A percentile compares a stretch with the other conserved stretches of the same genome.
Conservation (phyloP, 768 basidiomycete species). For the Collybia nuda region DNA sequence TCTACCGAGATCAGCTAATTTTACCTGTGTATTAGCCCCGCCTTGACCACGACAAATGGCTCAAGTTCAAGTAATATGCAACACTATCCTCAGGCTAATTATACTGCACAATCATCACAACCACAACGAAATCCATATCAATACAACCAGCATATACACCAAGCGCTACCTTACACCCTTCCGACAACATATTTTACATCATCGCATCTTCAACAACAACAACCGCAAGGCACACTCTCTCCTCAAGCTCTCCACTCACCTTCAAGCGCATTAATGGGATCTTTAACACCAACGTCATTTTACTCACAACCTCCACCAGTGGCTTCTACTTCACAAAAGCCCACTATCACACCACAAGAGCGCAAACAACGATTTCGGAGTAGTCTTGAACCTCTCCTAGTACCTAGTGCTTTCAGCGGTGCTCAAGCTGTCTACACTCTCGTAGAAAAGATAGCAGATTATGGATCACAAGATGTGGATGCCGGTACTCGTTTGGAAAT, state of each 20-base stretch:
- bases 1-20: conserved; percentile 7
- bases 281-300: conserved; percentile 29
- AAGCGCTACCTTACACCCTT: conserved; percentile 32
- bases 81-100: conserved; percentile 42
- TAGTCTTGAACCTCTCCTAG: conserved; percentile 56
- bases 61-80: conserved; percentile 38
- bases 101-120: conserved; percentile 32
- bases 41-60: conserved; percentile 58
- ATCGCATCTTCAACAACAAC: conserved; percentile 28
- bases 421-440: conserved; percentile 68
- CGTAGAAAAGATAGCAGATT: conserved; percentile 56
- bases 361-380: conserved; percentile 54
- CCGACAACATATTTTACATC: conserved; percentile 33
- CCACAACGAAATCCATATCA: conserved; percentile 38
- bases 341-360: conserved; percentile 44
- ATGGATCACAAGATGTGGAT: conserved; percentile 65
- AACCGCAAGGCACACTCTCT: conserved; percentile 63
- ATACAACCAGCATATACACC: conserved; percentile 30
- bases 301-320: conserved; percentile 26
- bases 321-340: conserved; percentile 16
- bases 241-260: conserved; percentile 70
- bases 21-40: conserved; percentile 44
- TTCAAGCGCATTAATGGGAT: conserved; percentile 42
- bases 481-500: conserved; percentile 68
- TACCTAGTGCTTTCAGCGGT: conserved; percentile 60